A percentile compares a stretch with the other conserved stretches of the same genome.
Evolutionary conservation across 768 basidiomycete species (phyloP).

Genomic region (Boletus huronensis): DNA sequence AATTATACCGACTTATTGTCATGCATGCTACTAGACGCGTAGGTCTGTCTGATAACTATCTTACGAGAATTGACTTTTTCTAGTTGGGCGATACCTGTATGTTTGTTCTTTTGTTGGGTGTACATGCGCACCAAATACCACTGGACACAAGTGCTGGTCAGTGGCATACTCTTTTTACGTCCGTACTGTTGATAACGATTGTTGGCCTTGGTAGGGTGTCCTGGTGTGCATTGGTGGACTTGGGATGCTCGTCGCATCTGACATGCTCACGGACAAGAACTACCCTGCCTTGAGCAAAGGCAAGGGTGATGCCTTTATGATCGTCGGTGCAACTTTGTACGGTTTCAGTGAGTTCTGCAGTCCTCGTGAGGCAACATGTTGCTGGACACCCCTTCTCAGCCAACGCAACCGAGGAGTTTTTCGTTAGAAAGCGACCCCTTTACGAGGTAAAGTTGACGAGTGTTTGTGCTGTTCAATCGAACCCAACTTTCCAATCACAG

Average conservation of each 20-base stretch:
- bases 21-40: conserved; percentile 91
- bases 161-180: conserved; percentile 16
- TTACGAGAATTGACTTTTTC: conserved; percentile 1
- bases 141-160: conserved; percentile 77
- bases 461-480: neutral
- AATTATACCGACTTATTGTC: conserved; percentile 85
- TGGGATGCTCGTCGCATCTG: conserved; percentile 76
- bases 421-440: conserved; percentile 73
- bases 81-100: conserved; percentile 88
- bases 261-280: conserved; percentile 73
- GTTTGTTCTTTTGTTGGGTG: conserved; percentile 78
- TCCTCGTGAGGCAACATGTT: neutral
- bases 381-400: conserved; percentile 40
- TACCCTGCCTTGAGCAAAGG: conserved; percentile 61
- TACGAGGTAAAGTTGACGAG: conserved; percentile 54
- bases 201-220: conserved; percentile 49
- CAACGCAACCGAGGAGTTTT: conserved; percentile 86
- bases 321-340: conserved; percentile 80
- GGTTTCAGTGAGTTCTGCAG: conserved; percentile 64
- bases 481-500: conserved; percentile 24
- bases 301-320: conserved; percentile 85
- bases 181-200: neutral
- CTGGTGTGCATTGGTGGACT: conserved; percentile 71
- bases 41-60: conserved; percentile 21
- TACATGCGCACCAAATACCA: conserved; percentile 79